A percentile compares a stretch with the other conserved stretches of the same genome.
phyloP scores from a whole-genome alignment of 768 basidiomycete genomes.

The Clathrus columnatus region DNA sequence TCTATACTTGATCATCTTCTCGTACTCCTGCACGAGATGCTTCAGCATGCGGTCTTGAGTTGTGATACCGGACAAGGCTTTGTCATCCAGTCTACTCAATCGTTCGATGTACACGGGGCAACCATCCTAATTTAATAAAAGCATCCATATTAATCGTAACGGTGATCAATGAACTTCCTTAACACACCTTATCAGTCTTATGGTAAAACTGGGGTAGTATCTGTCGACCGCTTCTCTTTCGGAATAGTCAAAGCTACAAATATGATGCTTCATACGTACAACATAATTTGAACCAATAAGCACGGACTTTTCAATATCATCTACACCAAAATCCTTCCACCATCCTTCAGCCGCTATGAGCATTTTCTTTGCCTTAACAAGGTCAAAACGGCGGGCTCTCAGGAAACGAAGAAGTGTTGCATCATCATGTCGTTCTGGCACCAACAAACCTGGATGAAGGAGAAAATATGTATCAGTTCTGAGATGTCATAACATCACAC shows the following conservation, averaged over 20 bases:
- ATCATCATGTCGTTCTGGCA: conserved; percentile 61
- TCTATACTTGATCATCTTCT: conserved; percentile 72
- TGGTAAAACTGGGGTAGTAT: conserved; percentile 94
- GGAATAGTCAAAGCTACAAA: conserved; percentile 66
- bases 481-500: too few species aligned
- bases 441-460: conserved; percentile 29
- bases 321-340: conserved; percentile 79
- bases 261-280: neutral
- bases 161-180: neutral
- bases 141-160: neutral
- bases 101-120: conserved; percentile 93
- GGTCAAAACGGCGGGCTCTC: conserved; percentile 88
- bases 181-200: conserved; percentile 79
- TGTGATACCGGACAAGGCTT: conserved; percentile 70
- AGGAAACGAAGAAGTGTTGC: conserved; percentile 73
- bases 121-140: conserved; percentile 54
- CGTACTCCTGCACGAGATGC: conserved; percentile 89
- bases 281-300: conserved; percentile 6
- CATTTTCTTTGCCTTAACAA: conserved; percentile 78
- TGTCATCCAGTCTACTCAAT: conserved; percentile 83
- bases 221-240: conserved; percentile 80
- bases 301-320: conserved; percentile 59
- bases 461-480: neutral
- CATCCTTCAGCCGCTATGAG: conserved; percentile 74
- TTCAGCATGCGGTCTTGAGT: conserved; percentile 82